Conservation (phyloP, 108 stramenopile species). For the Pseudonitzschia delicatissima region DNA sequence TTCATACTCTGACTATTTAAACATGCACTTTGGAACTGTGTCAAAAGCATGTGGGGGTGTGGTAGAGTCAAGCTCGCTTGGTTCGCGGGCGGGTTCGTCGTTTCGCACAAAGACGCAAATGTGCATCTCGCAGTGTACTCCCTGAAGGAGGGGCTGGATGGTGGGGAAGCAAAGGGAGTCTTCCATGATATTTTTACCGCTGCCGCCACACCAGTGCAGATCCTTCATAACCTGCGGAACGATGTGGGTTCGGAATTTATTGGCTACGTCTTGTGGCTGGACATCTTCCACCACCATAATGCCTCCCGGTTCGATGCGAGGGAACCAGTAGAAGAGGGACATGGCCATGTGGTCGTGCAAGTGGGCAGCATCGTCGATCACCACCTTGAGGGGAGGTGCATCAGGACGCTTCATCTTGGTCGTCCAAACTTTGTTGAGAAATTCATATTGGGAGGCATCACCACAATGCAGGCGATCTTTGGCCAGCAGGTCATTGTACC, state of each 20-base stretch:
- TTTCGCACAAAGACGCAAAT: conserved; percentile 63
- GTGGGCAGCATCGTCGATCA: conserved; percentile 63
- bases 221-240: conserved; percentile 61
- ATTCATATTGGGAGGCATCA: conserved; percentile 36
- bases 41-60: conserved; percentile 33
- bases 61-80: conserved; percentile 25
- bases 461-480: conserved; percentile 48
- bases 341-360: conserved; percentile 47
- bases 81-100: conserved; percentile 33
- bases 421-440: not conserved
- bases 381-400: conserved; percentile 54
- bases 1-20: too few species aligned
- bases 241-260: conserved; percentile 51
- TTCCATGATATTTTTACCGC: conserved; percentile 22
- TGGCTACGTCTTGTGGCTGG: conserved; percentile 25
- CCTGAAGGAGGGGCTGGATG: conserved; percentile 37
- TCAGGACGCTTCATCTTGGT: conserved; percentile 17
- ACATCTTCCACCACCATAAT: conserved; percentile 55
- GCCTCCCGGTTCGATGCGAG: conserved; percentile 51
- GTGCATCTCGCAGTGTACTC: conserved; percentile 67
- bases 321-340: conserved; percentile 60
- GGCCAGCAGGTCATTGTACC: conserved; percentile 38
- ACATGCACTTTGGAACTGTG: not conserved
- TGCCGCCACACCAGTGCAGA: conserved; percentile 53
- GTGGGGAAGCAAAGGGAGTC: conserved; percentile 45